phyloP scores from a whole-genome alignment of 1,284 basidiomycete species.

The Tausonia pullulans region DNA sequence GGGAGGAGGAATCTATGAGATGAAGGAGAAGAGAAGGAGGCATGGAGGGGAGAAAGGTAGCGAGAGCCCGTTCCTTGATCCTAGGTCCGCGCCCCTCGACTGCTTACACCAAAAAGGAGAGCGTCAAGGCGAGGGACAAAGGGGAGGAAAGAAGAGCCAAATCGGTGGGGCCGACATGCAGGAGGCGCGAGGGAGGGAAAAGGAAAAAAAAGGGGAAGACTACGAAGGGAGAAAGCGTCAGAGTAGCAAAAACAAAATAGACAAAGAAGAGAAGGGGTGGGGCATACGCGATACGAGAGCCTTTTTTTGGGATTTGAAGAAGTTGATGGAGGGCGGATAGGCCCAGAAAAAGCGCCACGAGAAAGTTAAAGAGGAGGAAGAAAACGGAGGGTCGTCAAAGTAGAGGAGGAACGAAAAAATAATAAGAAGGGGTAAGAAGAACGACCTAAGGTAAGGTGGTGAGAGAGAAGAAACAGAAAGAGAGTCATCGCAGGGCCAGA shows the following conservation, averaged over 20 bases:
- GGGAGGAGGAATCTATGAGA: background rate
- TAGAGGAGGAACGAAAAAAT: background rate
- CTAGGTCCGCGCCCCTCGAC: too few species aligned
- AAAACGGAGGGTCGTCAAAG: background rate
- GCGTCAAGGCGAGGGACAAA: background rate
- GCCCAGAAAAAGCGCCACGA: background rate
- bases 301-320: too few species aligned
- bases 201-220: background rate
- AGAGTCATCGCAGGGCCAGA: background rate
- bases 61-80: too few species aligned
- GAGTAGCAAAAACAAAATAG: background rate
- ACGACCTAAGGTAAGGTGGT: background rate
- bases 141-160: background rate
- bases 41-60: background rate
- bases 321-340: background rate
- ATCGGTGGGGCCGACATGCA: background rate
- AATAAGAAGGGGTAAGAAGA: background rate
- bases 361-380: background rate
- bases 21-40: background rate
- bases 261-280: background rate
- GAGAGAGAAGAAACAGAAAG: background rate
- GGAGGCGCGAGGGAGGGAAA: too few species aligned
- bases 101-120: too few species aligned
- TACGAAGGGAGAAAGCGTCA: background rate
- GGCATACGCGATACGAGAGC: too few species aligned